Evolutionary conservation across 805 yeast species (phyloP).

Genomic region (Lipomyces anomalus): DNA sequence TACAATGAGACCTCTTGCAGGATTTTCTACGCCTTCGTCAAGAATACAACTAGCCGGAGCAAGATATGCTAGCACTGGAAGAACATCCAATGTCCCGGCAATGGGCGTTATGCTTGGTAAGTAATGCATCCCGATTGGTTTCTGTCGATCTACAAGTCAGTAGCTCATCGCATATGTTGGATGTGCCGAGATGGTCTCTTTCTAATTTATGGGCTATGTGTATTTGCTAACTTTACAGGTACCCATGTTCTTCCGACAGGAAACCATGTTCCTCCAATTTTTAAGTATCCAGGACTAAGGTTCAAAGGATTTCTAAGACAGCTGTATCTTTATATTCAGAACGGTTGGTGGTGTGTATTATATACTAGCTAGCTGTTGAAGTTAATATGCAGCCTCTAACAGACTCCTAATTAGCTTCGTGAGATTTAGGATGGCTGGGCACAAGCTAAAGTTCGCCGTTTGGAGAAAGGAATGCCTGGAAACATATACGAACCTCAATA

Average conservation of each 20-base stretch:
- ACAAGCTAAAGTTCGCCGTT: conserved; percentile 4
- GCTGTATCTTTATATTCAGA: conserved; percentile 2
- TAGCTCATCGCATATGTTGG: too few relatives aligned
- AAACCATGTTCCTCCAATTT: conserved; percentile 7
- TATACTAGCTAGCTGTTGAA: neutral
- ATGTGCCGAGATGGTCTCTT: too few relatives aligned
- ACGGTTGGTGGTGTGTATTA: neutral
- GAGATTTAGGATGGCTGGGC: conserved; percentile 5
- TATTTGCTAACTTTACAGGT: too few relatives aligned
- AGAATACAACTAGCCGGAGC: too few relatives aligned
- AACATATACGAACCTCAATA: conserved; percentile 10
- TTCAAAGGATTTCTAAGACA: neutral
- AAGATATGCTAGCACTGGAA: too few relatives aligned
- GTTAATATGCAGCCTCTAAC: neutral
- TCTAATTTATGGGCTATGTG: too few relatives aligned
- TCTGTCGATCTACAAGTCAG: too few relatives aligned
- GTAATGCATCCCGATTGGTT: too few relatives aligned
- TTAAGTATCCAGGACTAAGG: conserved; percentile 7
- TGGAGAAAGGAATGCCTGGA: conserved; percentile 8
- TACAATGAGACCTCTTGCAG: too few relatives aligned
- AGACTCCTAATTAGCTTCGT: conserved; percentile 6
- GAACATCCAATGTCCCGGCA: too few relatives aligned
- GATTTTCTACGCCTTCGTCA: too few relatives aligned
- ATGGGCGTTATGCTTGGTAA: too few relatives aligned
- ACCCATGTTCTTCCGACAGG: conserved; percentile 23